Conservation (phyloP, 2,329 filamentous ascomycete species). For the Ceratocystis colombiana region DNA sequence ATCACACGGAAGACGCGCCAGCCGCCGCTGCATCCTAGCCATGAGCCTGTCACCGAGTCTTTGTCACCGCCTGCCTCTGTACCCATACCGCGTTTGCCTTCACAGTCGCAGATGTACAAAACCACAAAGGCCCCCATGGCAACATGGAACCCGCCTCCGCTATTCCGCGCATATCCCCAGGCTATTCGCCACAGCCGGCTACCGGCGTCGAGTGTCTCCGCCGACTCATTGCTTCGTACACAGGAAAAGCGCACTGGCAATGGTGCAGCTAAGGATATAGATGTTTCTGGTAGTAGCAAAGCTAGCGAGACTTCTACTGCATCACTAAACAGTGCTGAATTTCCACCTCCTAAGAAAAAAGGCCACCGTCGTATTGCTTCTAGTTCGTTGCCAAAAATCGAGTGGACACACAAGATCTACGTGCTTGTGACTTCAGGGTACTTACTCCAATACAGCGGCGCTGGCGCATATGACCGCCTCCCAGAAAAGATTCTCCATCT, state of each 20-base stretch:
- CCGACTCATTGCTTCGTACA: slow-evolving; percentile 51
- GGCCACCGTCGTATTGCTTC: slow-evolving; percentile 40
- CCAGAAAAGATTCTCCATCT: slow-evolving; percentile 66
- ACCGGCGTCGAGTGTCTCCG: slow-evolving; percentile 54
- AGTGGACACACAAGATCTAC: slow-evolving; percentile 63
- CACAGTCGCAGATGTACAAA: slow-evolving; percentile 27
- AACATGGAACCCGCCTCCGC: slow-evolving; percentile 58
- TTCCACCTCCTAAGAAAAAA: slow-evolving; percentile 33
- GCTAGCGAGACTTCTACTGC: slow-evolving; percentile 9
- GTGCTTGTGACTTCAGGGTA: slow-evolving; percentile 61
- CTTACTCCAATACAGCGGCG: slow-evolving; percentile 62
- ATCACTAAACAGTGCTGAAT: not conserved
- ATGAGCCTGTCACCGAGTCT: slow-evolving; percentile 14
- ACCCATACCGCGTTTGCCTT: slow-evolving; percentile 23
- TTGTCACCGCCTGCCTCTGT: slow-evolving; percentile 21
- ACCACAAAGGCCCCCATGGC: slow-evolving; percentile 30
- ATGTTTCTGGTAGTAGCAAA: slow-evolving; percentile 17
- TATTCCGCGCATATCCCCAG: slow-evolving; percentile 82
- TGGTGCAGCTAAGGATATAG: slow-evolving; percentile 6
- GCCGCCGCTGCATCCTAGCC: not conserved
- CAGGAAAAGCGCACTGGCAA: slow-evolving; percentile 30
- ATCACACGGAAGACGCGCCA: slow-evolving; percentile 7
- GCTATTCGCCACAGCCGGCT: slow-evolving; percentile 65
- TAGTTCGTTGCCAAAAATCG: slow-evolving; percentile 39
- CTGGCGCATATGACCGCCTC: slow-evolving; percentile 58